phyloP scores from a whole-genome alignment of 2,329 filamentous ascomycete genomes.

The Neophaeococcomyces mojaviensis region DNA sequence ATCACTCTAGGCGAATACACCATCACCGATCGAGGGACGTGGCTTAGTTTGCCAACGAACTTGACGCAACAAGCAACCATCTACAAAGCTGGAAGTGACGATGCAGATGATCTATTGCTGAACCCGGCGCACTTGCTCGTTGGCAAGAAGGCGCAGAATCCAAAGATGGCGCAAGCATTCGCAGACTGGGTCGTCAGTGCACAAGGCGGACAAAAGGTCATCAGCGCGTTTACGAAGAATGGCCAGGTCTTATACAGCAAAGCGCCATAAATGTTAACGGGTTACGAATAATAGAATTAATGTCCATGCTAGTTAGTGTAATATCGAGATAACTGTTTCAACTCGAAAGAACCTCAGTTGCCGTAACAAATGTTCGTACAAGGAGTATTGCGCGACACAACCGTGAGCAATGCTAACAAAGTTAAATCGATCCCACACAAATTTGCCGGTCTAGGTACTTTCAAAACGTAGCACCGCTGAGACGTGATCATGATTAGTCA shows the following conservation, averaged over 20 bases:
- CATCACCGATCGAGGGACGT: constrained; percentile 41
- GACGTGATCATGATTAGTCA: no score
- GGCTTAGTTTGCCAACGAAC: constrained; percentile 31
- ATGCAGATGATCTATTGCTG: constrained; percentile 33
- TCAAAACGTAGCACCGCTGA: no score
- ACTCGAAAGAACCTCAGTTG: no score
- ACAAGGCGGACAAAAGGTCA: constrained; percentile 31
- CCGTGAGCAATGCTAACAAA: no score
- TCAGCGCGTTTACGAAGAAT: constrained; percentile 27
- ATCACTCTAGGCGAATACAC: constrained; percentile 40
- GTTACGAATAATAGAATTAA: no score
- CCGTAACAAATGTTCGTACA: no score
- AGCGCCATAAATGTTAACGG: background rate
- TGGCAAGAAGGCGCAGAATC: constrained; percentile 30
- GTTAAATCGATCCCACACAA: no score
- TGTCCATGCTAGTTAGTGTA: no score
- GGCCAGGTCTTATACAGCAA: constrained; percentile 4
- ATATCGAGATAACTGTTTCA: no score
- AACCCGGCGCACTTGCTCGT: constrained; percentile 39
- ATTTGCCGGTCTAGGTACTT: no score
- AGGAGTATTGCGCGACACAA: no score
- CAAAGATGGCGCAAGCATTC: constrained; percentile 31
- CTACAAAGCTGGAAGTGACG: constrained; percentile 28
- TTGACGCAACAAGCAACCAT: constrained; percentile 20
- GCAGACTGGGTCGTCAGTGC: constrained; percentile 32